phyloP scores from a whole-genome alignment of 768 basidiomycete species.

The Leccinum pellstonianum region DNA sequence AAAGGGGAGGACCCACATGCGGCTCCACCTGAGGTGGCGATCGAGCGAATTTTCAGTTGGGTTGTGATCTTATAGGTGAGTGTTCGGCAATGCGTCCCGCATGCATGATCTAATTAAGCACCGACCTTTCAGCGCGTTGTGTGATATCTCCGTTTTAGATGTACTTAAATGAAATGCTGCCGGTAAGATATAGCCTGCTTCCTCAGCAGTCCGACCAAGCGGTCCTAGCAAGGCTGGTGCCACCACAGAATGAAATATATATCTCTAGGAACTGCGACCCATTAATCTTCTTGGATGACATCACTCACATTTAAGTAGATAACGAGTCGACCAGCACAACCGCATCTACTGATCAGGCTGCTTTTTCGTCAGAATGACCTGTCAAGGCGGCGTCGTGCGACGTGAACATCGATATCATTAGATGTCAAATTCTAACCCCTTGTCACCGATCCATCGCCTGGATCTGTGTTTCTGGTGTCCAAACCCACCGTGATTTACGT shows the following conservation, averaged over 20 bases:
- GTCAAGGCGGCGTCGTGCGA: not conserved
- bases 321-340: not conserved
- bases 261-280: not conserved
- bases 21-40: conserved; percentile 15
- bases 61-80: conserved; percentile 15
- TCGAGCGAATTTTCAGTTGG: conserved; percentile 2
- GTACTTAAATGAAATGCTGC: conserved; percentile 2
- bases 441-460: not conserved
- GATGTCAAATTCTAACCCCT: not conserved
- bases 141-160: conserved; percentile 12
- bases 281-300: conserved; percentile 6
- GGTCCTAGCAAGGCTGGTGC: not conserved
- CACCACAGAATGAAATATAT: conserved; percentile 5
- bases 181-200: not conserved
- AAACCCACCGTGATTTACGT: not conserved
- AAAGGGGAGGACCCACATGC: conserved; percentile 7
- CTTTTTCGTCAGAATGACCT: not conserved
- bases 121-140: conserved; percentile 1
- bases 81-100: conserved; percentile 1
- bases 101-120: conserved; percentile 10
- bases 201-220: not conserved
- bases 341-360: not conserved
- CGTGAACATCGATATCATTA: not conserved
- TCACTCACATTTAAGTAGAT: conserved; percentile 9
- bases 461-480: conserved; percentile 9